These are phyloP conservation scores for Arctium lappa DNA, from an alignment of 129 eudicot genomes.

Conservation along the genomic window DNA sequence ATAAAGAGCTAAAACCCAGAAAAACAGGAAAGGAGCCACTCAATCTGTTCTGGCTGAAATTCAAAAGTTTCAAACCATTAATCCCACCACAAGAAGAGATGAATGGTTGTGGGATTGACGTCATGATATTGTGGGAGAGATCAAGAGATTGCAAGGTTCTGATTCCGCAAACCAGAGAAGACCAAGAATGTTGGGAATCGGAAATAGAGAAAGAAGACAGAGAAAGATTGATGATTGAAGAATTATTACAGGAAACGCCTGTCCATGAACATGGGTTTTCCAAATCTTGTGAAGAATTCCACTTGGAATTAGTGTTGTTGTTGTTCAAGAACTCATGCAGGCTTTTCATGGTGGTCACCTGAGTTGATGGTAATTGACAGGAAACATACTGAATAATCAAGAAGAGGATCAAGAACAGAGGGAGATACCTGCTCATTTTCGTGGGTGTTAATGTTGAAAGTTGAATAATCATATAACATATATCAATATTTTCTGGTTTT, in stretches of 20 bases:
- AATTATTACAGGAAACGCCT: slow-evolving; percentile 53
- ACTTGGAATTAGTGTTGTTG: slow-evolving; percentile 13
- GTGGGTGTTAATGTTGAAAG: too few species aligned
- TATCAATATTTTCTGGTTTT: too few species aligned
- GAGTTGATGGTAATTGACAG: slow-evolving; percentile 50
- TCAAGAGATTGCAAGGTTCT: slow-evolving; percentile 49
- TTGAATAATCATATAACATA: too few species aligned
- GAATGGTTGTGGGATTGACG: slow-evolving; percentile 41
- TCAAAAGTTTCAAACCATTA: slow-evolving; percentile 44
- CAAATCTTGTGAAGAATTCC: slow-evolving; percentile 27
- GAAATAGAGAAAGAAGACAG: slow-evolving; percentile 38
- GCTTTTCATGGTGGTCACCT: slow-evolving; percentile 44
- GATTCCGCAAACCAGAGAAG: slow-evolving; percentile 54
- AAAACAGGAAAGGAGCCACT: slow-evolving; percentile 47
- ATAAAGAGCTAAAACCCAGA: slow-evolving; percentile 42
- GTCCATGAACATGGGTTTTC: slow-evolving; percentile 73
- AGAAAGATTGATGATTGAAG: slow-evolving; percentile 35
- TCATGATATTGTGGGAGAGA: slow-evolving; percentile 52
- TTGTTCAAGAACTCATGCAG: slow-evolving; percentile 37
- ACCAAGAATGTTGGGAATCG: slow-evolving; percentile 30
- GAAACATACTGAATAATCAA: slow-evolving; percentile 25
- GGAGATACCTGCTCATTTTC: slow-evolving; percentile 31
- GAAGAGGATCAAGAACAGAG: not conserved
- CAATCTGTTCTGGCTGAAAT: slow-evolving; percentile 54
- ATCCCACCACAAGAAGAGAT: slow-evolving; percentile 41